A percentile compares a stretch with the other conserved stretches of the same genome.
Evolutionary conservation across 192 early-diverging fungal species (phyloP).

Genomic region (Entomortierella lignicola): DNA sequence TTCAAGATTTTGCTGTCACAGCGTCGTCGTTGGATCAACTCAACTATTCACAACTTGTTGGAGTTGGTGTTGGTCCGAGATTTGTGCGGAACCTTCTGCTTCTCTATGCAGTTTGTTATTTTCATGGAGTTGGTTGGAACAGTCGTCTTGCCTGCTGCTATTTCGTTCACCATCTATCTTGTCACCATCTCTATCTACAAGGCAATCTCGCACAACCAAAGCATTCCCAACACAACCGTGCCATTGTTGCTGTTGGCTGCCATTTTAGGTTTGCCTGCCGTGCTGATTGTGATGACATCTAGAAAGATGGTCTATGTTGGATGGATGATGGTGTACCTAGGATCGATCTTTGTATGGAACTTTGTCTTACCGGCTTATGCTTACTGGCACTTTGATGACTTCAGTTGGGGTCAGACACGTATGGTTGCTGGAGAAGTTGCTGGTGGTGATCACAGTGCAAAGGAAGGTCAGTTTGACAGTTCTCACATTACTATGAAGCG

Average conservation of each 20-base stretch:
- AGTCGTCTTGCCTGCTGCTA: slow-evolving; percentile 90
- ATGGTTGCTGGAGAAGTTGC: slow-evolving; percentile 71
- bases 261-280: slow-evolving; percentile 88
- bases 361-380: slow-evolving; percentile 80
- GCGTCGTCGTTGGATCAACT: slow-evolving; percentile 94
- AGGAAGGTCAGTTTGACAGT: slow-evolving; percentile 76
- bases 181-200: slow-evolving; percentile 72
- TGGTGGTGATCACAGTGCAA: slow-evolving; percentile 69
- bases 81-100: slow-evolving; percentile 94
- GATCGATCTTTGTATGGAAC: slow-evolving; percentile 79
- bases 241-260: slow-evolving; percentile 79
- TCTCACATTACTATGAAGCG: slow-evolving; percentile 77
- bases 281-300: slow-evolving; percentile 91
- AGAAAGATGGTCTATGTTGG: slow-evolving; percentile 84
- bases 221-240: slow-evolving; percentile 72
- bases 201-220: slow-evolving; percentile 44
- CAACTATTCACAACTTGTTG: slow-evolving; percentile 91
- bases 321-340: slow-evolving; percentile 90
- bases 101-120: slow-evolving; percentile 96
- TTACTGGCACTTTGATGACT: slow-evolving; percentile 90
- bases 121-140: slow-evolving; percentile 95
- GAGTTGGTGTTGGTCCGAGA: slow-evolving; percentile 89
- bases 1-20: slow-evolving; percentile 87
- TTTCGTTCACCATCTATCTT: slow-evolving; percentile 86
- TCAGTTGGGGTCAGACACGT: slow-evolving; percentile 78